phyloP scores from a whole-genome alignment of 345 rosid genomes.

The Eucalyptus microcorys region DNA sequence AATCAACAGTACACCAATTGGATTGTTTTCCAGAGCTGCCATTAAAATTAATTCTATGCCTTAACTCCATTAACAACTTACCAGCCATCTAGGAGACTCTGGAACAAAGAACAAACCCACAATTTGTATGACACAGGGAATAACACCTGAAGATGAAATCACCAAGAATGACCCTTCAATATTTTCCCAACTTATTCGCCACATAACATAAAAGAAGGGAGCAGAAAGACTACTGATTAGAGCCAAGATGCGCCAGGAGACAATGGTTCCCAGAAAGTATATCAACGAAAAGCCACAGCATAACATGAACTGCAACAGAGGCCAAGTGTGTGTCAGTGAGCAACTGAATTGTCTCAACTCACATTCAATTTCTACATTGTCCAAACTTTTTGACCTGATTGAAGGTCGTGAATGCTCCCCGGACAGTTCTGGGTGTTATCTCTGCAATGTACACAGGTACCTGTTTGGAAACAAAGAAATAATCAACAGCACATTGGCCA shows the following conservation, averaged over 20 bases:
- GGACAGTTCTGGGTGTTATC: slow-evolving; percentile 3
- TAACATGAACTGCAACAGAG: not conserved
- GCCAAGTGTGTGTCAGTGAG: not conserved
- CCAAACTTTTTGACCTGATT: not conserved
- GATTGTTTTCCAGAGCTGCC: not conserved
- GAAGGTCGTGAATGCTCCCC: slow-evolving; percentile 4
- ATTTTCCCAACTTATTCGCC: not conserved
- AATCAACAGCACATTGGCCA: not conserved
- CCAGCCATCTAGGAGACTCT: slow-evolving; percentile 44
- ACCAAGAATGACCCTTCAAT: not conserved
- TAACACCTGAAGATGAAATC: slow-evolving; percentile 5
- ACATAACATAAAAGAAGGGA: not conserved
- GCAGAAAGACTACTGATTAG: not conserved
- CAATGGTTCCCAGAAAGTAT: slow-evolving; percentile 6
- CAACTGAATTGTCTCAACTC: not conserved
- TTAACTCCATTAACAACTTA: not conserved
- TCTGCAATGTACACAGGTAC: slow-evolving; percentile 8
- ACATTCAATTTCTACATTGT: not conserved
- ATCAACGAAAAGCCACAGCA: slow-evolving; percentile 5
- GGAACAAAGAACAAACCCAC: slow-evolving; percentile 27
- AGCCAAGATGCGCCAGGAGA: slow-evolving; percentile 21
- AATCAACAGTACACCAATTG: not conserved
- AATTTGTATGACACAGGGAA: slow-evolving; percentile 15
- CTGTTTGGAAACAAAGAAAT: not conserved
- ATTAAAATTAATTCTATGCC: not conserved